A percentile compares a stretch with the other conserved stretches of the same genome.
Conservation (phyloP, 169 alveolate genomes). For the Pseudocohnilembus persalinus region DNA sequence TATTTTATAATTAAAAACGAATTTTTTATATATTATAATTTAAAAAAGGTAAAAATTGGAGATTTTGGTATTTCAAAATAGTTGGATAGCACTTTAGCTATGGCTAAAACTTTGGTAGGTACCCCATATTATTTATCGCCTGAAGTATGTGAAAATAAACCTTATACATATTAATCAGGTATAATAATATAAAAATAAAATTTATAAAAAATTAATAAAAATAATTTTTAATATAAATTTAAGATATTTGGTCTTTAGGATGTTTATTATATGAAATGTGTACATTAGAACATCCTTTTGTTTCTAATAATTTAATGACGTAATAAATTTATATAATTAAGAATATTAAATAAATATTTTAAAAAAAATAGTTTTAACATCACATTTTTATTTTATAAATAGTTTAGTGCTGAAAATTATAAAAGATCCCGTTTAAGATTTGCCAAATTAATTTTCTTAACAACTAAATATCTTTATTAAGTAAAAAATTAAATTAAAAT, state of each 20-base stretch:
- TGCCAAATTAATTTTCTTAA: too few species aligned
- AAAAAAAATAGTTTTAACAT: background rate
- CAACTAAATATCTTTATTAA: too few species aligned
- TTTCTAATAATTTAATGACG: background rate
- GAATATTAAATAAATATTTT: background rate
- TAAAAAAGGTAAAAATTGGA: slow-evolving; percentile 81
- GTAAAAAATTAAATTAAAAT: background rate
- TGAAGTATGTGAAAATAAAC: slow-evolving; percentile 69
- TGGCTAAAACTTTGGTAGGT: slow-evolving; percentile 72
- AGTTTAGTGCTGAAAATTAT: background rate
- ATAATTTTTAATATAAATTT: slow-evolving; percentile 10
- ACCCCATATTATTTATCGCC: slow-evolving; percentile 83
- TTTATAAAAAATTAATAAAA: too few species aligned
- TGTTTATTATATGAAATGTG: slow-evolving; percentile 42
- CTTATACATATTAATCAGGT: slow-evolving; percentile 39
- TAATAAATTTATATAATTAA: too few species aligned
- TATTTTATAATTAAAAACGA: too few species aligned
- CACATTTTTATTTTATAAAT: background rate
- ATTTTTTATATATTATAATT: too few species aligned
- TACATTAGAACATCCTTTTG: slow-evolving; percentile 38
- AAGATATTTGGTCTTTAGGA: slow-evolving; percentile 50
- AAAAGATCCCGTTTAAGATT: background rate
- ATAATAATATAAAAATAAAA: too few species aligned
- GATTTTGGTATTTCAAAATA: slow-evolving; percentile 83
- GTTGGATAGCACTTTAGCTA: slow-evolving; percentile 40